A percentile compares a stretch with the other conserved stretches of the same genome.
Evolutionary conservation across 1,284 basidiomycete species (phyloP).

Genomic region (Trichosporon faecale): DNA sequence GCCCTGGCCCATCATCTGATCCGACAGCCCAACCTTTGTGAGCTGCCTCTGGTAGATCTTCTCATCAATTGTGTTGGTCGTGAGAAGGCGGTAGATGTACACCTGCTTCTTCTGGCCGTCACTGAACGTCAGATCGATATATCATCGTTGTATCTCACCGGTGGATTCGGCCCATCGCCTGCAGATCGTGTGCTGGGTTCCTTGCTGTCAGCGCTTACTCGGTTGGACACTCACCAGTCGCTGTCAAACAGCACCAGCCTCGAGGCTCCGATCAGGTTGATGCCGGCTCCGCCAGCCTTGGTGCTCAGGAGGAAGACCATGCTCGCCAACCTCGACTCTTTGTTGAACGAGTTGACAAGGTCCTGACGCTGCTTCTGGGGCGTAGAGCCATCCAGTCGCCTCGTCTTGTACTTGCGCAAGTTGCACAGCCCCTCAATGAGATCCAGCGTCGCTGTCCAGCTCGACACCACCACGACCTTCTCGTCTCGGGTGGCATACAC

Average conservation of each 20-base stretch:
- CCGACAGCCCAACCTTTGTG: slow-evolving; percentile 82
- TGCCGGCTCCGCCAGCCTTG: slow-evolving; percentile 91
- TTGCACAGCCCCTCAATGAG: slow-evolving; percentile 84
- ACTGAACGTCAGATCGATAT: slow-evolving; percentile 51
- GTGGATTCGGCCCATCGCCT: slow-evolving; percentile 97
- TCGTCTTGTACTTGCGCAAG: slow-evolving; percentile 69
- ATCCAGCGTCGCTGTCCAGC: slow-evolving; percentile 86
- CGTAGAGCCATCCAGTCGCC: slow-evolving; percentile 85
- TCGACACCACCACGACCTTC: slow-evolving; percentile 88
- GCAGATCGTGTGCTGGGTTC: slow-evolving; percentile 65
- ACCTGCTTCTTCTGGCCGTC: slow-evolving; percentile 92
- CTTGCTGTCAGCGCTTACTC: slow-evolving; percentile 22
- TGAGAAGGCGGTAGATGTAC: slow-evolving; percentile 89
- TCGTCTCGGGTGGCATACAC: slow-evolving; percentile 73
- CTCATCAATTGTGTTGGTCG: slow-evolving; percentile 55
- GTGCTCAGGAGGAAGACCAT: slow-evolving; percentile 89
- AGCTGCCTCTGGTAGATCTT: slow-evolving; percentile 71
- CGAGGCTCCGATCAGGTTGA: slow-evolving; percentile 89
- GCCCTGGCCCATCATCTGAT: slow-evolving; percentile 55
- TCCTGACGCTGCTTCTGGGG: slow-evolving; percentile 72
- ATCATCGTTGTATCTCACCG: slow-evolving; percentile 58
- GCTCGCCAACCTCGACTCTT: slow-evolving; percentile 33
- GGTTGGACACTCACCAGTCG: slow-evolving; percentile 65
- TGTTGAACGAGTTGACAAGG: slow-evolving; percentile 48
- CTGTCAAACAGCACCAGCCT: slow-evolving; percentile 76